phyloP scores from a whole-genome alignment of 2,329 filamentous ascomycete genomes.

The Alternaria novae-zelandiae region DNA sequence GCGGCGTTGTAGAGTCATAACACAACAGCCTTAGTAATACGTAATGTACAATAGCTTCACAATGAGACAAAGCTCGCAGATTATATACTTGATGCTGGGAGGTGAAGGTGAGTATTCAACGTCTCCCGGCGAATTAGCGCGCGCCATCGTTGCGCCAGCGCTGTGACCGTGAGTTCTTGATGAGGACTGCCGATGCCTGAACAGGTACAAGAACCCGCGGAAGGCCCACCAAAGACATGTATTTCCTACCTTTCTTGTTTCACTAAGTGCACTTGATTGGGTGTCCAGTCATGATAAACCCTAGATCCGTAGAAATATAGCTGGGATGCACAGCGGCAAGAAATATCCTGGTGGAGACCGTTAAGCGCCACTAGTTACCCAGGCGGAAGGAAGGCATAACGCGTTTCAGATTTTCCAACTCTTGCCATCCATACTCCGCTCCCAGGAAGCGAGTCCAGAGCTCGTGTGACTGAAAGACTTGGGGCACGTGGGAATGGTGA shows the following conservation, averaged over 20 bases:
- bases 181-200: background rate
- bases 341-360: background rate
- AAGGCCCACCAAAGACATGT: background rate
- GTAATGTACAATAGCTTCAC: constrained; percentile 20
- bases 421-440: background rate
- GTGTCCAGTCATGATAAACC: background rate
- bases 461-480: background rate
- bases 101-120: constrained; percentile 26
- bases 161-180: background rate
- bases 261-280: background rate
- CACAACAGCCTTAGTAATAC: constrained; percentile 18
- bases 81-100: constrained; percentile 11
- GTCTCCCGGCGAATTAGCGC: constrained; percentile 11
- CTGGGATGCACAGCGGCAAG: background rate
- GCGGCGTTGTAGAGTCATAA: constrained; percentile 11
- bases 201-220: background rate
- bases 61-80: constrained; percentile 27
- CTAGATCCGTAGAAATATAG: background rate
- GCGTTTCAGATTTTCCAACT: background rate
- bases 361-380: background rate
- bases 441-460: background rate
- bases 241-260: background rate
- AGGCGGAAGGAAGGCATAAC: background rate
- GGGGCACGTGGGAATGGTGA: background rate
- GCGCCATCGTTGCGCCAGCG: background rate